Evolutionary conservation across 164 flowering plant genomes (phyloP).

Genomic region (Chimonanthus salicifolius): DNA sequence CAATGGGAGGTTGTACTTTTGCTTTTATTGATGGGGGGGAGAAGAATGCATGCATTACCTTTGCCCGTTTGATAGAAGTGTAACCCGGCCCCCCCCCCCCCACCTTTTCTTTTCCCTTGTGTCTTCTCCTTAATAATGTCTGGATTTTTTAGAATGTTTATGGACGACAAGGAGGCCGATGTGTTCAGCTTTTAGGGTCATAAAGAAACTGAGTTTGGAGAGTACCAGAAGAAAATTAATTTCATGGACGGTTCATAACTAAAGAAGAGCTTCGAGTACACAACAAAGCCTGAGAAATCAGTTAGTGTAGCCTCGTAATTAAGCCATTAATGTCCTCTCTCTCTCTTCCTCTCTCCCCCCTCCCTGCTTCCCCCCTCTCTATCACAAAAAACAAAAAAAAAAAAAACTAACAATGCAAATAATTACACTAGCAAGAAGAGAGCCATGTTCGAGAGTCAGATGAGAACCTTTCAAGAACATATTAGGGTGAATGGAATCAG

Average conservation of each 20-base stretch:
- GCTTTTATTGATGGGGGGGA: neutral
- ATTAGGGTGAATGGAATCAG: neutral
- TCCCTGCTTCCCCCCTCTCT: neutral
- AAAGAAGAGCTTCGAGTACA: neutral
- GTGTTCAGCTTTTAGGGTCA: neutral
- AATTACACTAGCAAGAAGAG: too few species aligned
- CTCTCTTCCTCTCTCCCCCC: neutral
- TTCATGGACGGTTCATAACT: neutral
- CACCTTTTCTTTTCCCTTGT: too few species aligned
- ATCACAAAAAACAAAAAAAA: too few species aligned
- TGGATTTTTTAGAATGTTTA: neutral
- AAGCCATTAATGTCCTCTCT: neutral
- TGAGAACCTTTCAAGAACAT: neutral
- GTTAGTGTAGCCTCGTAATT: neutral
- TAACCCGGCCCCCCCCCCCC: too few species aligned
- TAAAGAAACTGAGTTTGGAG: neutral
- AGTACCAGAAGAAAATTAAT: neutral
- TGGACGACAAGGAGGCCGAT: neutral
- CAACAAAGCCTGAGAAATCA: neutral
- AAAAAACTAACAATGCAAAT: too few species aligned
- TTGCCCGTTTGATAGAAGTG: neutral
- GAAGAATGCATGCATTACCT: neutral
- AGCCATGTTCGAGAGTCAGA: too few species aligned
- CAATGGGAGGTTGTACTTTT: neutral
- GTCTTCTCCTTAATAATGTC: neutral